phyloP scores from a whole-genome alignment of 371 early-diverging fungal species.

The Zopfochytrium polystomum region DNA sequence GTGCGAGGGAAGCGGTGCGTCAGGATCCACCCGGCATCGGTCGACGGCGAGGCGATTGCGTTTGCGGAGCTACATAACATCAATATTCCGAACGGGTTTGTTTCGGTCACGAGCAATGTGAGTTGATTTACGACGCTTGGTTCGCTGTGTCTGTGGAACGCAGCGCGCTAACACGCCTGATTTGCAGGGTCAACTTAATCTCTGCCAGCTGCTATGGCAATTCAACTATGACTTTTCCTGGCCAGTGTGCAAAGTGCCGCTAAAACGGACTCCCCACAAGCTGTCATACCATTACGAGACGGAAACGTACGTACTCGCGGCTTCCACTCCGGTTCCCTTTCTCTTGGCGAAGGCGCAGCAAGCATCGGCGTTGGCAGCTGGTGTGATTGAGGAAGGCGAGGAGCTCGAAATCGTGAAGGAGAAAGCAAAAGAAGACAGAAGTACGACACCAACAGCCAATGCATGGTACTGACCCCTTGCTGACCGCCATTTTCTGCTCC shows the following conservation, averaged over 20 bases:
- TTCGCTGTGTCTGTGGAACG: neutral
- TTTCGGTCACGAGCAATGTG: slow-evolving; percentile 48
- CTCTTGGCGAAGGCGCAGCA: slow-evolving; percentile 52
- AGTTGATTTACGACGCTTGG: slow-evolving; percentile 1
- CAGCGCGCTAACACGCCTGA: neutral
- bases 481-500: neutral
- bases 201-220: slow-evolving; percentile 69
- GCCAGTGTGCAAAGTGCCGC: slow-evolving; percentile 77
- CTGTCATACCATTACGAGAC: slow-evolving; percentile 79
- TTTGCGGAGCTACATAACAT: slow-evolving; percentile 83
- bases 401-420: slow-evolving; percentile 34
- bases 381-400: slow-evolving; percentile 67
- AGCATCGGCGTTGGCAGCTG: slow-evolving; percentile 48
- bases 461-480: neutral
- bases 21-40: slow-evolving; percentile 77
- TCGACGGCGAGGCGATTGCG: slow-evolving; percentile 61
- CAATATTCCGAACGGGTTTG: slow-evolving; percentile 78
- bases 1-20: slow-evolving; percentile 55
- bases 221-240: slow-evolving; percentile 79
- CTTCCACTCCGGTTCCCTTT: slow-evolving; percentile 64
- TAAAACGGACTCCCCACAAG: slow-evolving; percentile 71
- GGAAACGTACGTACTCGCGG: slow-evolving; percentile 73
- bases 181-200: slow-evolving; percentile 59
- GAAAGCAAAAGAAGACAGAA: slow-evolving; percentile 34
- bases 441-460: slow-evolving; percentile 7